phyloP scores from a whole-genome alignment of 2,329 filamentous ascomycete genomes.

The Colletotrichum sp. region DNA sequence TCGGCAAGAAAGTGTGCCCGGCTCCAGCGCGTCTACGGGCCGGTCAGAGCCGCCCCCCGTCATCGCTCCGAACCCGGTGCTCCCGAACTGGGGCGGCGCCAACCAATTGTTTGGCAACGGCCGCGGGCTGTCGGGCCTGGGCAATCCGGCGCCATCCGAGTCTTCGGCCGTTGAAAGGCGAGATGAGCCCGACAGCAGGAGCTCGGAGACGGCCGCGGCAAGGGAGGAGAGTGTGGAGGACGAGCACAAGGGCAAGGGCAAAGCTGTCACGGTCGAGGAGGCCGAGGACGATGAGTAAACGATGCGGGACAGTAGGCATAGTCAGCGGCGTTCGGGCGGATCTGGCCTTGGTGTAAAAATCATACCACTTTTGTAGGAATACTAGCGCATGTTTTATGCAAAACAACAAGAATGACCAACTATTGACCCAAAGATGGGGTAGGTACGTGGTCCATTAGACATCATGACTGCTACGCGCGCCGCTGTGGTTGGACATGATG shows the following conservation, averaged over 20 bases:
- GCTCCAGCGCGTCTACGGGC: neutral
- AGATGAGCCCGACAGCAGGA: slow-evolving; percentile 1
- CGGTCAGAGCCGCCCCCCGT: slow-evolving; percentile 36
- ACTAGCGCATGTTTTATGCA: neutral
- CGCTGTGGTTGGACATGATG: neutral
- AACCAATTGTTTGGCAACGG: slow-evolving; percentile 51
- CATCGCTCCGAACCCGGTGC: slow-evolving; percentile 52
- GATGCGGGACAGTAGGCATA: neutral
- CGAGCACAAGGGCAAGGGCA: slow-evolving; percentile 46
- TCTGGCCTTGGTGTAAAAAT: slow-evolving; percentile 15
- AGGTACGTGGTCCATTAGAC: neutral
- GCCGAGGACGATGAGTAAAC: slow-evolving; percentile 40
- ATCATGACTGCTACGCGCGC: neutral
- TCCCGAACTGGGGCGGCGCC: slow-evolving; percentile 57
- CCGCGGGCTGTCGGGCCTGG: neutral
- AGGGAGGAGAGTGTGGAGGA: slow-evolving; percentile 6
- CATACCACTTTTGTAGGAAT: slow-evolving; percentile 19
- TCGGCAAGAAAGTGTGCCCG: neutral
- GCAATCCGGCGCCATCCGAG: slow-evolving; percentile 1
- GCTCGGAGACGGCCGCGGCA: slow-evolving; percentile 1
- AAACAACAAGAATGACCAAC: neutral
- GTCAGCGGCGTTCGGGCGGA: slow-evolving; percentile 8
- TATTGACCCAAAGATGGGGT: neutral
- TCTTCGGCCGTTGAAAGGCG: slow-evolving; percentile 7
- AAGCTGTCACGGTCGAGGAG: slow-evolving; percentile 53